Base-by-base conservation (phyloP, 805 yeast genomes). In the Saccharomycopsis fodiens region DNA sequence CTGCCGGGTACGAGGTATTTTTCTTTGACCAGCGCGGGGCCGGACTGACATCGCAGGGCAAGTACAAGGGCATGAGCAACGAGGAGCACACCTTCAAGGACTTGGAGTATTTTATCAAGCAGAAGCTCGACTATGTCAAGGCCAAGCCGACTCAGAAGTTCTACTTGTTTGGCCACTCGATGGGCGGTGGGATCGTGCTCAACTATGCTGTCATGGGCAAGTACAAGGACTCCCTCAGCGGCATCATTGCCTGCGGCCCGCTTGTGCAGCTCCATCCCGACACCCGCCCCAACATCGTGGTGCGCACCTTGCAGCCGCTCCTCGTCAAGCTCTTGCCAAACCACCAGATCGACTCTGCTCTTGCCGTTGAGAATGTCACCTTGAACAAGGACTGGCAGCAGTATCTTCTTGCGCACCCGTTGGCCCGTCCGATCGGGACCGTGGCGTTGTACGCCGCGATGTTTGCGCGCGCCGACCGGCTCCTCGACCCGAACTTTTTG, bases 11-110 rank as follows among this genome's bases (percentile, higher is more conserved):
- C 57, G 88, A 83, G 54, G 67, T 74, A 0, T 82, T 79, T 58
- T 74, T 74, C 56, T 85, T 75, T 59, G 87, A 79, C 59, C 91
- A 83, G 60, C 67, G 89, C 57, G 94, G 93, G 1, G 76, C 86
- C 6, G 89, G 89, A 2, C 70, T 65, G 43, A 82, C 89, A 0
- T 70, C 78, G 1, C 70, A 73, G 1, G 78, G 77, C 21, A 68
- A 70, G 27, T 57, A 62, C 4, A 65, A 68, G 39, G 91, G 89
- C 7, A 58, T 60, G 21, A 76, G 85, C 1, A 67, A 75, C 55
- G 88, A 82, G 48, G 54, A 52, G 39, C 73, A 72, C 50, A 73
- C 76, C 1, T 78, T 74, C 56, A 66, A 70, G 21, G 89, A 80
- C 57, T 64, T 84, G 54, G 78, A 81, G 45, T 73, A 66, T 55